Evolutionary conservation across 2,329 filamentous ascomycete species (phyloP).

Genomic region (Sporothrix schenckii): DNA sequence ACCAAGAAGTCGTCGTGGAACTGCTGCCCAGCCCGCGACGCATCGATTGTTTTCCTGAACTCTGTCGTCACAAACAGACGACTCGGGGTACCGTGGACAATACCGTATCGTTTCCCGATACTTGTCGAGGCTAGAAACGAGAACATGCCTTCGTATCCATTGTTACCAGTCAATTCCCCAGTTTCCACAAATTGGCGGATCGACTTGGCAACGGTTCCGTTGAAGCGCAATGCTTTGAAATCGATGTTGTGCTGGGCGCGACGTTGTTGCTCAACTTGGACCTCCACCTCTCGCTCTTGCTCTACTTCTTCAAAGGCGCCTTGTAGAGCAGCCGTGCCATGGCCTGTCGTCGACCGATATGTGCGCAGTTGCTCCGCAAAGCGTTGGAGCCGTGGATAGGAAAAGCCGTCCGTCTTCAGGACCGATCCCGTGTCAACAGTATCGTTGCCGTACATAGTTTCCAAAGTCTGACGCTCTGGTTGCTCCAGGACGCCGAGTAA

Average conservation of each 20-base stretch:
- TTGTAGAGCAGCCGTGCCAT: conserved; percentile 35
- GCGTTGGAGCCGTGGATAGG: conserved; percentile 37
- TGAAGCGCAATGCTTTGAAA: conserved; percentile 24
- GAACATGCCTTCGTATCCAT: conserved; percentile 18
- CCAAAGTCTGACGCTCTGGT: conserved; percentile 59
- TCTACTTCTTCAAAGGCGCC: conserved; percentile 62
- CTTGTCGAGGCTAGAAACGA: conserved; percentile 23
- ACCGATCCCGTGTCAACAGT: conserved; percentile 2
- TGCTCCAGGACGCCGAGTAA: conserved; percentile 54
- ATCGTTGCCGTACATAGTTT: conserved; percentile 56
- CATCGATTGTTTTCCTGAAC: conserved; percentile 52
- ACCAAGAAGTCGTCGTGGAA: conserved; percentile 45
- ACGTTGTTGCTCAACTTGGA: conserved; percentile 60
- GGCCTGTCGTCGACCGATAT: conserved; percentile 38
- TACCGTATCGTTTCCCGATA: conserved; percentile 23
- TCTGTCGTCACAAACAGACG: conserved; percentile 49
- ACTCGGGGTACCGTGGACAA: conserved; percentile 28
- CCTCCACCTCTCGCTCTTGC: conserved; percentile 61
- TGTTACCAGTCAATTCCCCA: conserved; percentile 4
- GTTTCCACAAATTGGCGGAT: conserved; percentile 30
- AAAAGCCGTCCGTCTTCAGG: conserved; percentile 35
- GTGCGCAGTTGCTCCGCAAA: conserved; percentile 42
- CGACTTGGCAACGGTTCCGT: conserved; percentile 12
- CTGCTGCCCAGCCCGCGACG: too few species aligned
- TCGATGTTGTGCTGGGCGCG: not conserved